Evolutionary conservation across 352 stramenopile species (phyloP).

Genomic region (Sclerospora graminicola): DNA sequence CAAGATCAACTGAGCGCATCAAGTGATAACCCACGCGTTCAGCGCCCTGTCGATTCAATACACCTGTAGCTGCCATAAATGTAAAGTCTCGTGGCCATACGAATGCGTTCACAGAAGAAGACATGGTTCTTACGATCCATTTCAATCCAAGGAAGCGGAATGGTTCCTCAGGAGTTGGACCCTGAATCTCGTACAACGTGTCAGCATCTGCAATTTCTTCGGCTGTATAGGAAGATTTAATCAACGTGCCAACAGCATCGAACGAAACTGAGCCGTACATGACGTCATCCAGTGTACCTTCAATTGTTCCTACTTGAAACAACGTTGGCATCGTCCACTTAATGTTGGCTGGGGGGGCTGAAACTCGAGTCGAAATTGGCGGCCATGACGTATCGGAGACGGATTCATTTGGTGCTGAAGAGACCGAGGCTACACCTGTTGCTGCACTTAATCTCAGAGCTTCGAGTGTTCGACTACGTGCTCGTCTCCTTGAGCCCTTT

Average conservation of each 20-base stretch:
- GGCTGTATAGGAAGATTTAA: constrained; percentile 19
- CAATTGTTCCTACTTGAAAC: constrained; percentile 29
- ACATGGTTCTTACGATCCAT: constrained; percentile 26
- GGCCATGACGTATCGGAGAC: constrained; percentile 4
- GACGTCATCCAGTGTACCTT: constrained; percentile 37
- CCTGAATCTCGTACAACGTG: constrained; percentile 24
- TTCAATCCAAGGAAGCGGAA: constrained; percentile 35
- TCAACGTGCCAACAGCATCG: constrained; percentile 15
- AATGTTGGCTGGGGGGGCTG: constrained; percentile 1
- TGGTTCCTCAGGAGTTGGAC: constrained; percentile 25
- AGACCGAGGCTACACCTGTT: constrained; percentile 8
- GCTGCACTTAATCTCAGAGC: constrained; percentile 7
- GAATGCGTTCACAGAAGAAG: constrained; percentile 21
- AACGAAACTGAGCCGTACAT: constrained; percentile 30
- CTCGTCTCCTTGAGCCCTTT: constrained; percentile 12
- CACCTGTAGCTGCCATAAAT: constrained; percentile 34
- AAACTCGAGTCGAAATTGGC: constrained; percentile 10
- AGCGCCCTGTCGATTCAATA: constrained; percentile 26
- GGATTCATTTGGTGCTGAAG: constrained; percentile 14
- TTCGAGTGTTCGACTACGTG: constrained; percentile 21
- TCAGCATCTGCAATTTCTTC: constrained; percentile 31
- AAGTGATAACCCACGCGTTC: constrained; percentile 48
- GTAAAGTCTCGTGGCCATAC: constrained; percentile 35
- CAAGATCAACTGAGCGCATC: constrained; percentile 36
- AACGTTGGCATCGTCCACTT: constrained; percentile 28